Base-by-base conservation (phyloP, 2,329 filamentous ascomycete species). In the Cladosporium sp. region DNA sequence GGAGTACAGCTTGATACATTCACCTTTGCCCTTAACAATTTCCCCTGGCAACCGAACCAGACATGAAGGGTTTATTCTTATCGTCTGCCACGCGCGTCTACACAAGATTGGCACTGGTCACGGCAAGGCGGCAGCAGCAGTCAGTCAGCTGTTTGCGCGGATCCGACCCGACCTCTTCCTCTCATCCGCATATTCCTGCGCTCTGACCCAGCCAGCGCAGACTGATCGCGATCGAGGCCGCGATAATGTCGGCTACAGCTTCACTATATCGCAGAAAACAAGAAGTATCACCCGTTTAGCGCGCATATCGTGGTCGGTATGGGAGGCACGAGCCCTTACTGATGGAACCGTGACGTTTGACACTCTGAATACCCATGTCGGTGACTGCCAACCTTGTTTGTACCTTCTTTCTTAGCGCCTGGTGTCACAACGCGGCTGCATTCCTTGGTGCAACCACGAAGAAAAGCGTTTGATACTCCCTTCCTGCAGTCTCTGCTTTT, bases 391-490 rank as follows among this genome's bases (percentile, higher is more conserved):
- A 54, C 59, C 60, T 52, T 57, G 60, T 64, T 64, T 57, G 60
- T 44, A 41, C 60, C 47, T 32, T 32, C 24, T 52, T 10, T 38
- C 51, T 21, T 51, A 51, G 44, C 41, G 30, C 34, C 12, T 36
- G 12, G 34, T 36, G 41, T 36, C 44, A 61, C 59, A 44, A 51
- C 59, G 59, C 44, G 59, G 21, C 51, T 55, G 60, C 60, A 64
- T 64, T 64, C 60, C 51, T 64, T 41, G 49, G 41, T 64, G 60
- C 47, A 61, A 61, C 59, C n/a, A 63, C 49, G 51, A 41, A 30
- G 34, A 41, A 51, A 47, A 32, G 36, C 58, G 58, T 60, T 52
- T 57, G 51, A 44, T 44, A 28, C 36, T 30, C 44, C 51, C 36
- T 55, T 21, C 32, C 49, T 64, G 60, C 21, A 30, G 26, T 44